Conservation (phyloP, 176 grass and related monocot genomes). For the Bromus sterilis region DNA sequence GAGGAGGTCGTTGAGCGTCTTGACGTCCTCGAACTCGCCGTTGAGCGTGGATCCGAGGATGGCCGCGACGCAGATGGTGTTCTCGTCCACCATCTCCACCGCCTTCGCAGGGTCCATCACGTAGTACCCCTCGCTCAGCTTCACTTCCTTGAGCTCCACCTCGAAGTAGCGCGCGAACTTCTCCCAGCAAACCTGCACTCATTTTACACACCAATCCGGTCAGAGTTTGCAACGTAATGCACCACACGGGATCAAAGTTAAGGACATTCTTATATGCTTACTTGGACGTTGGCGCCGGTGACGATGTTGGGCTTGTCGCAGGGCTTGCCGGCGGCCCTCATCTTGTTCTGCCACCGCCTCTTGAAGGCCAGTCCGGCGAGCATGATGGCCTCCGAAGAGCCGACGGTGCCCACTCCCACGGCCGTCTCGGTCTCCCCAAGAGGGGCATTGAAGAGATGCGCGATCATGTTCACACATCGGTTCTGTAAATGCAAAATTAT, state of each 20-base stretch:
- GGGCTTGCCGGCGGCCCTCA: slow-evolving; percentile 63
- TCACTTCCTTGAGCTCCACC: slow-evolving; percentile 91
- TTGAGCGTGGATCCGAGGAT: slow-evolving; percentile 92
- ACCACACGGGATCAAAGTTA: background rate
- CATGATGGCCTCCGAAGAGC: slow-evolving; percentile 91
- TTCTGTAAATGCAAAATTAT: slow-evolving; percentile 32
- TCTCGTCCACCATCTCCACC: slow-evolving; percentile 83
- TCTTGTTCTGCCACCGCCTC: slow-evolving; percentile 81
- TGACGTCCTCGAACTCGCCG: slow-evolving; percentile 90
- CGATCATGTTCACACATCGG: slow-evolving; percentile 94
- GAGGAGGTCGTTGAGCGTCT: slow-evolving; percentile 73
- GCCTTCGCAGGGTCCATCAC: slow-evolving; percentile 81
- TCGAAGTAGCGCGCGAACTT: slow-evolving; percentile 93
- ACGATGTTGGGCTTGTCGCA: slow-evolving; percentile 94
- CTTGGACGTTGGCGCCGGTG: slow-evolving; percentile 82
- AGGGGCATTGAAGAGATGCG: slow-evolving; percentile 82
- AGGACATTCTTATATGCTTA: background rate
- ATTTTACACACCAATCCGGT: background rate
- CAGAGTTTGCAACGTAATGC: background rate
- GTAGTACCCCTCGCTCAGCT: slow-evolving; percentile 69
- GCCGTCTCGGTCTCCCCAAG: slow-evolving; percentile 61
- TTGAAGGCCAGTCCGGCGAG: slow-evolving; percentile 90
- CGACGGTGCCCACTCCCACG: slow-evolving; percentile 71
- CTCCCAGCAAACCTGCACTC: slow-evolving; percentile 78
- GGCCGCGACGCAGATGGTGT: slow-evolving; percentile 90